Evolutionary conservation across 495 filamentous ascomycete species (phyloP).

Genomic region (Chaetomium tenue): DNA sequence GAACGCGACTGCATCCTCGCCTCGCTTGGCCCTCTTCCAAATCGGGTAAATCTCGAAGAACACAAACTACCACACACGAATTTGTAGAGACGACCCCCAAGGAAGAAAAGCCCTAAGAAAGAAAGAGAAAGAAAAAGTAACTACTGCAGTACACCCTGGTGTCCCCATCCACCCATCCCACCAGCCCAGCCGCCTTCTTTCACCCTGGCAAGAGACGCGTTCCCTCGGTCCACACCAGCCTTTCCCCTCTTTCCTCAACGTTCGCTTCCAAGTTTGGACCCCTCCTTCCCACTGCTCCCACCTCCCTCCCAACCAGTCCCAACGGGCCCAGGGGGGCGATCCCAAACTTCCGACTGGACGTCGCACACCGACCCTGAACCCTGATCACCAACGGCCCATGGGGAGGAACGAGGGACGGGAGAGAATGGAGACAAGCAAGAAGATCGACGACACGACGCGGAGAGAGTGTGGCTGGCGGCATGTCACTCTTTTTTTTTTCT

Average conservation of each 20-base stretch:
- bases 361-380: conserved; percentile 5
- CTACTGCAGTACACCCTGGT: too few relatives aligned
- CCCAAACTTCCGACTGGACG: conserved; percentile 18
- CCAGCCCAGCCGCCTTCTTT: conserved; percentile 1
- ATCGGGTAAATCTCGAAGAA: conserved; percentile 12
- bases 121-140: not conserved
- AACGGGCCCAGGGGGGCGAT: not conserved
- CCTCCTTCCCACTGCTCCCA: not conserved
- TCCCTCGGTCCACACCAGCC: not conserved
- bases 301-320: too few relatives aligned
- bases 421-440: not conserved
- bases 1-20: not conserved
- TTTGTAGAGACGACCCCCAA: not conserved
- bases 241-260: conserved; percentile 4
- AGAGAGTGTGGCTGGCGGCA: not conserved
- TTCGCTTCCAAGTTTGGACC: not conserved
- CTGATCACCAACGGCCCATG: conserved; percentile 13
- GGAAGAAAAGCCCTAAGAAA: not conserved
- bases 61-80: not conserved
- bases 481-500: not conserved
- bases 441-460: not conserved
- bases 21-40: conserved; percentile 3
- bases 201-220: not conserved
- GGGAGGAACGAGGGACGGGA: not conserved
- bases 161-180: conserved; percentile 10